A percentile compares a stretch with the other conserved stretches of the same genome.
Conservation (phyloP, 163 green algal genomes). For the Scenedesmus sp. region DNA sequence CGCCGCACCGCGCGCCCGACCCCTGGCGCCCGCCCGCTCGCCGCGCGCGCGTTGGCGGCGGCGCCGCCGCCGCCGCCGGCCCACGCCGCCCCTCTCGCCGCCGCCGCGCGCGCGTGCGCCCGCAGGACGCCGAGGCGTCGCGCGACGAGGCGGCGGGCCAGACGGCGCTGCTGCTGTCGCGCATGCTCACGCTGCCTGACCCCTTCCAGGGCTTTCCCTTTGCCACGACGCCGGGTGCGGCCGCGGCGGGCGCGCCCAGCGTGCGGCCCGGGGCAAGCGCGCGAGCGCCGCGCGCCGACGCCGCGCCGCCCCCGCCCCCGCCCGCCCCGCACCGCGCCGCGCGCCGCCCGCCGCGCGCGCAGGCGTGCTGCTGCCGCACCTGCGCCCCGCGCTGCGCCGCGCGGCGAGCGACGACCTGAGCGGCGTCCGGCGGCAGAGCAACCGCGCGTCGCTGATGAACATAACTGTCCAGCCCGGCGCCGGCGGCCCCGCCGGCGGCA, state of each 20-base stretch:
- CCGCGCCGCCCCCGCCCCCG: too few species aligned
- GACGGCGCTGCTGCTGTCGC: constrained; percentile 29
- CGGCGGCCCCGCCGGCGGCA: too few species aligned
- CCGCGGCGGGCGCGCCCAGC: background rate
- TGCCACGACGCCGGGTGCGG: constrained; percentile 13
- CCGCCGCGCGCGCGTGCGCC: too few species aligned
- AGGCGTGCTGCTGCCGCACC: constrained; percentile 7
- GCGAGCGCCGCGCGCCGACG: too few species aligned
- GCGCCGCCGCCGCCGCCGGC: background rate
- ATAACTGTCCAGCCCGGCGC: too few species aligned
- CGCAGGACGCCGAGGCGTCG: too few species aligned
- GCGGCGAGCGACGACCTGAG: constrained; percentile 4
- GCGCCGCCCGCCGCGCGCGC: too few species aligned
- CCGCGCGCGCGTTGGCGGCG: background rate
- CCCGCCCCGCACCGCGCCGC: too few species aligned
- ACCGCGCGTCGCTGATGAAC: too few species aligned
- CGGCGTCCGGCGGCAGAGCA: background rate
- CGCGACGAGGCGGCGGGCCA: constrained; percentile 32
- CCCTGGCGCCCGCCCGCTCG: too few species aligned
- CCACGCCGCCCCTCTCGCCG: too few species aligned
- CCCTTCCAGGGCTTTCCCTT: constrained; percentile 50
- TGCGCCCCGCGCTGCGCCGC: background rate
- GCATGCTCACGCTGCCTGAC: constrained; percentile 40
- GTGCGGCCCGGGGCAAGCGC: background rate
- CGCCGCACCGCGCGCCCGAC: too few species aligned